Evolutionary conservation across 2,329 filamentous ascomycete species (phyloP), one percentile per base, ranked within the genome.

Genomic region (Aspergillus sergii): DNA sequence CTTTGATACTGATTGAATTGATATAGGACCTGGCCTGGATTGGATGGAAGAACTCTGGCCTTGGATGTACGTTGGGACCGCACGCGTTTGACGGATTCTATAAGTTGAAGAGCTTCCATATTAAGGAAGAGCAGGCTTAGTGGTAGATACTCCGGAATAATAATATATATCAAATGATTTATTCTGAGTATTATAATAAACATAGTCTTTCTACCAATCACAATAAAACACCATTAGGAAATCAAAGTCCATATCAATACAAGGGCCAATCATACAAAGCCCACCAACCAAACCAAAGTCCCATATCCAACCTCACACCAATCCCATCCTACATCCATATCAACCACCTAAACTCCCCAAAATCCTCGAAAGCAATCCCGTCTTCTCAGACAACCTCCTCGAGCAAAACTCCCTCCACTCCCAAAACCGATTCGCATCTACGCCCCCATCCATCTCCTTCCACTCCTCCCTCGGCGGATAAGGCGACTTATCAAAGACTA

Each of bases 61-160:
- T 91, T 79, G 94, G 94, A 36, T 89, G 91, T 72, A 96, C 93
- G 10, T 81, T 97, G 71, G 93, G 92, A 79, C 89, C 84, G 69
- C 94, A 92, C 72, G 94, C 92, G 14, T 97, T 94, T 74, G 93
- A 96, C 71, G 91, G 94, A 73, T 97, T 97, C 74, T 90, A 94
- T 71, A 95, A 94, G 84, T 84, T 96, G 73, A 97, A 97, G 88
- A 96, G 91, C 82, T 96, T 89, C 79, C 94, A 97, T 78, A 79
- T 97, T 74, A 96, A 75, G 55, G 63, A 70, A 39, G 59, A 57
- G 16, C 63, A 68, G 45, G 61, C 55, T 45, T 68, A 48, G 43
- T 41, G 16, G 0, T 10, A 41, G 9, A 36, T n/a, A n/a, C 16
- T 6, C 9, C 5, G 2, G 19, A n/a, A 10, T 41, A 41, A 41